A percentile compares a stretch with the other conserved stretches of the same genome.
Evolutionary conservation across 148 eudicot genomes (phyloP).

Genomic region (Diospyros kaki): DNA sequence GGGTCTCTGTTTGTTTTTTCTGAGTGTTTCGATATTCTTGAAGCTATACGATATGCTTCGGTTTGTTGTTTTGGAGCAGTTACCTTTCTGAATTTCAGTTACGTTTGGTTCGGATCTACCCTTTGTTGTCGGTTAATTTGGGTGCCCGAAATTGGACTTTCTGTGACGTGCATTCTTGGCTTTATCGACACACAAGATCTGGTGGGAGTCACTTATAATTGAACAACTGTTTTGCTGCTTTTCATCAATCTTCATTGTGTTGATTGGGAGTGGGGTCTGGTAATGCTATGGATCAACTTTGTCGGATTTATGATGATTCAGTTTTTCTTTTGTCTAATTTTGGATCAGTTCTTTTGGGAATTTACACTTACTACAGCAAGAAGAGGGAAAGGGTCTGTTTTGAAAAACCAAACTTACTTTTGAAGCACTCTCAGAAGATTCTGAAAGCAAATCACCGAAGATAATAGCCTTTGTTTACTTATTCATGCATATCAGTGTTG

Average conservation of each 20-base stretch:
- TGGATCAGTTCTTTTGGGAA: not conserved
- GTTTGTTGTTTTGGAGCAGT: slow-evolving; percentile 13
- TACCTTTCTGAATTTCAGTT: slow-evolving; percentile 7
- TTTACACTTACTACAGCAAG: not conserved
- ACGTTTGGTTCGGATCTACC: slow-evolving; percentile 9
- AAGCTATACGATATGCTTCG: slow-evolving; percentile 6
- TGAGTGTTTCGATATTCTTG: slow-evolving; percentile 14
- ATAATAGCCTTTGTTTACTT: not conserved
- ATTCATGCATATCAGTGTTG: not conserved
- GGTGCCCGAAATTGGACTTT: not conserved
- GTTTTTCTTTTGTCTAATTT: not conserved
- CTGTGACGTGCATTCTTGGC: not conserved
- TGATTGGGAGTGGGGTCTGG: not conserved
- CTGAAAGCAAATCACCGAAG: not conserved
- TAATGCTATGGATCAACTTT: slow-evolving; percentile 4
- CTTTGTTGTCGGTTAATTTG: not conserved
- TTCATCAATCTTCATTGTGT: not conserved
- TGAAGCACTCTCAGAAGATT: not conserved
- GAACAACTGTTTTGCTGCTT: not conserved
- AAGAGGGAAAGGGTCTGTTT: not conserved
- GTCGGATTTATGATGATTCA: not conserved
- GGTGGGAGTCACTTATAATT: not conserved
- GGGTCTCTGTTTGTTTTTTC: slow-evolving; percentile 12
- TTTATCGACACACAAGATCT: not conserved
- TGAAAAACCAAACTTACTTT: not conserved